Percentiles rank a stretch among this genome's conserved stretches.
Evolutionary conservation across 2,329 filamentous ascomycete genomes (phyloP).

Genomic region (Xylariales sp.): DNA sequence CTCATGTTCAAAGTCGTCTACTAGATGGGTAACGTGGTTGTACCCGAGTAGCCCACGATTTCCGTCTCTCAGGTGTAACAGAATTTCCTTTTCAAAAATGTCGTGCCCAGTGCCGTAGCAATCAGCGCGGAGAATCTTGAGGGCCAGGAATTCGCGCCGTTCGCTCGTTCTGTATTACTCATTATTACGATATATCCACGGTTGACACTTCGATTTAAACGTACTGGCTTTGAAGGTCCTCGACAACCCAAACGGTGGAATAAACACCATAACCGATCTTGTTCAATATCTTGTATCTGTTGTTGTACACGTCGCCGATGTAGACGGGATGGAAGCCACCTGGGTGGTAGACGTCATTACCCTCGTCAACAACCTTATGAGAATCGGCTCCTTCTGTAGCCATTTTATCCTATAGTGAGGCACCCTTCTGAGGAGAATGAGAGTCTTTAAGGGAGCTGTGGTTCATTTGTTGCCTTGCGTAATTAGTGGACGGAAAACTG

Average conservation of each 20-base stretch:
- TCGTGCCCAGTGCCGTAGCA: conserved; percentile 33
- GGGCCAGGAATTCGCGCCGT: conserved; percentile 21
- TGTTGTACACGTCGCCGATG: conserved; percentile 39
- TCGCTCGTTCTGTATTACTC: neutral
- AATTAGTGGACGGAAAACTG: too few relatives aligned
- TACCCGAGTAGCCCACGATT: conserved; percentile 32
- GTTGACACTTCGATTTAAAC: neutral
- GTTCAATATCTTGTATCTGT: conserved; percentile 35
- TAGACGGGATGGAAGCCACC: conserved; percentile 39
- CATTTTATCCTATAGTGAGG: neutral
- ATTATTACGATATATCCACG: neutral
- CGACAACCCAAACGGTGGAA: conserved; percentile 34
- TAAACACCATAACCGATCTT: conserved; percentile 39
- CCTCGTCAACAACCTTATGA: conserved; percentile 13
- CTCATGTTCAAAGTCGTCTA: conserved; percentile 43
- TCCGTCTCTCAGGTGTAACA: conserved; percentile 32
- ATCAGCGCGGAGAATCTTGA: conserved; percentile 36
- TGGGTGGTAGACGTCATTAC: conserved; percentile 6
- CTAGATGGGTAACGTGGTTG: conserved; percentile 39
- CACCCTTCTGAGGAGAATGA: neutral
- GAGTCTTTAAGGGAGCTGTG: neutral
- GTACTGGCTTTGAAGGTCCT: conserved; percentile 22
- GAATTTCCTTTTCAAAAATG: conserved; percentile 41
- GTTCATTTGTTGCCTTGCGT: too few relatives aligned
- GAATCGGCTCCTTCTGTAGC: too few relatives aligned